These are phyloP conservation scores for Candida boleticola DNA, from an alignment of 805 yeast genomes.

Conservation along the genomic window DNA sequence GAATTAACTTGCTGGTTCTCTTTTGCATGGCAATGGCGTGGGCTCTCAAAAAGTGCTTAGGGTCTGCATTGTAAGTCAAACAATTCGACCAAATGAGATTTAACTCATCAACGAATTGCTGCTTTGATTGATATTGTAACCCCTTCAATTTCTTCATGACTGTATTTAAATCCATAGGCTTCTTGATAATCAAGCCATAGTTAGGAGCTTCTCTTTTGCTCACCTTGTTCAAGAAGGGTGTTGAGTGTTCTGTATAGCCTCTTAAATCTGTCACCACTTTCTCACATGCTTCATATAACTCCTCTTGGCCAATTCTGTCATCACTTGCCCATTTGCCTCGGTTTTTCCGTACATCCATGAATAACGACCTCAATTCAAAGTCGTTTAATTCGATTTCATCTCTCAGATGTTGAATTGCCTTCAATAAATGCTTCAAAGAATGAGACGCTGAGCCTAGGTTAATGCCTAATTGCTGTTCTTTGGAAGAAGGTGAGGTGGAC, in stretches of 20 bases:
- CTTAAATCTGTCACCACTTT: constrained; percentile 88
- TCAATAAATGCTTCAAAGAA: constrained; percentile 70
- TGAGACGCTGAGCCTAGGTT: constrained; percentile 38
- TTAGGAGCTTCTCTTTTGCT: constrained; percentile 98
- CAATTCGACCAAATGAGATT: constrained; percentile 97
- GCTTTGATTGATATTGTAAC: constrained; percentile 78
- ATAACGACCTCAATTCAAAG: constrained; percentile 75
- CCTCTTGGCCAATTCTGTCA: constrained; percentile 95
- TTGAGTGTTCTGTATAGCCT: constrained; percentile 92
- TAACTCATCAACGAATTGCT: constrained; percentile 90
- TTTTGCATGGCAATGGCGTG: constrained; percentile 97
- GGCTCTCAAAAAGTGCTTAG: constrained; percentile 82
- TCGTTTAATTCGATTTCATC: constrained; percentile 76
- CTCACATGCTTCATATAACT: constrained; percentile 94
- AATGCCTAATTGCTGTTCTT: constrained; percentile 19
- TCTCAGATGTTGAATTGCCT: constrained; percentile 74
- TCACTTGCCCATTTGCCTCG: constrained; percentile 98
- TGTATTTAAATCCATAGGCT: constrained; percentile 95
- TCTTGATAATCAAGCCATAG: constrained; percentile 82
- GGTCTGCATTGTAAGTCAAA: constrained; percentile 88
- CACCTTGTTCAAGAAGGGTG: constrained; percentile 94
- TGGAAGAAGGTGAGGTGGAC: background rate
- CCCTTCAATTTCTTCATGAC: constrained; percentile 85
- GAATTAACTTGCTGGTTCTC: constrained; percentile 70
- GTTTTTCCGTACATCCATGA: constrained; percentile 90